Percentiles rank a stretch among this genome's conserved stretches.
phyloP scores from a whole-genome alignment of 306 rosid species.

The Sphenostylis stenocarpa region DNA sequence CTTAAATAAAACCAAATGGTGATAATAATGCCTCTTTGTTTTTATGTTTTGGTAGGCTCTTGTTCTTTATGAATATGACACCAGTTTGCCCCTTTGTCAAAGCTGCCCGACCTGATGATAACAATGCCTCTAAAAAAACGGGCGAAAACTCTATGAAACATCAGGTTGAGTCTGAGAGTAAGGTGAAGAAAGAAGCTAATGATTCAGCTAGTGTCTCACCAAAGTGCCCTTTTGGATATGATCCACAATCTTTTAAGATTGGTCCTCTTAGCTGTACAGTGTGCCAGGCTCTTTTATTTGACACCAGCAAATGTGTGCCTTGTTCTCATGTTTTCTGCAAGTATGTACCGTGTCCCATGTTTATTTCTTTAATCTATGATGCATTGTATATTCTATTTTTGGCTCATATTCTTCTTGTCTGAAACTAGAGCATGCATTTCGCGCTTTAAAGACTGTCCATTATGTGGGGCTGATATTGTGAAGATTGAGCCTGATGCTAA shows the following conservation, averaged over 20 bases:
- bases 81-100: constrained; percentile 95
- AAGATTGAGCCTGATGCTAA: constrained; percentile 72
- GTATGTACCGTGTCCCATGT: constrained; percentile 37
- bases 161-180: constrained; percentile 46
- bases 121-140: constrained; percentile 43
- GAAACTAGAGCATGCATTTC: constrained; percentile 71
- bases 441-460: constrained; percentile 83
- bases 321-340: constrained; percentile 82
- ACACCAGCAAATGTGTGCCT: constrained; percentile 74
- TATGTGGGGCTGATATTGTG: constrained; percentile 90
- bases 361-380: constrained; percentile 11
- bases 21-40: background rate
- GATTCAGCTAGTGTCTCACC: constrained; percentile 41
- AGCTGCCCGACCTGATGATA: constrained; percentile 78
- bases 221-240: constrained; percentile 90
- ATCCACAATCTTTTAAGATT: constrained; percentile 78
- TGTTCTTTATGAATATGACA: constrained; percentile 49
- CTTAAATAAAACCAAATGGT: background rate
- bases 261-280: constrained; percentile 95
- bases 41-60: constrained; percentile 34
- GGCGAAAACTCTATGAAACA: constrained; percentile 44
- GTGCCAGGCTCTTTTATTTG: constrained; percentile 58
- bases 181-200: constrained; percentile 43
- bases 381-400: background rate
- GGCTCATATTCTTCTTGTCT: constrained; percentile 10